These are phyloP conservation scores for Phytopythium cucurbitacearum DNA, from an alignment of 352 stramenopile species.

Conservation along the genomic window DNA sequence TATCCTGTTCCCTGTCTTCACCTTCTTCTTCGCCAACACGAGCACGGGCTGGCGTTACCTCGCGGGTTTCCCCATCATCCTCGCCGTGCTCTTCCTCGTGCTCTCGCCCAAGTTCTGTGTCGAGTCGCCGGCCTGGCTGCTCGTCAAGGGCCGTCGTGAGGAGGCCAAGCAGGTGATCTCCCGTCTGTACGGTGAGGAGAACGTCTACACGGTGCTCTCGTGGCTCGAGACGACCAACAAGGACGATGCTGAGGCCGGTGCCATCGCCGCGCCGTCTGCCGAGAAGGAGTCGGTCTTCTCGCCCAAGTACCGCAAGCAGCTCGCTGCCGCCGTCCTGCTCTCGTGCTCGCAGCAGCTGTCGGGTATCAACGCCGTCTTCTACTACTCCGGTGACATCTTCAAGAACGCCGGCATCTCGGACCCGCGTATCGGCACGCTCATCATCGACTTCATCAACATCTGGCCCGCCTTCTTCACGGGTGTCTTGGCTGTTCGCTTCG, in stretches of 20 bases:
- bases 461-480: slow-evolving; percentile 16
- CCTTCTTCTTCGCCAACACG: slow-evolving; percentile 39
- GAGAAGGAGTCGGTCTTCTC: slow-evolving; percentile 24
- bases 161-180: slow-evolving; percentile 14
- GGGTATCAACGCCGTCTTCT: slow-evolving; percentile 24
- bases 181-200: slow-evolving; percentile 14
- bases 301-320: slow-evolving; percentile 17
- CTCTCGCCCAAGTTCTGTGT: slow-evolving; percentile 9
- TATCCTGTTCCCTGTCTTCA: slow-evolving; percentile 12
- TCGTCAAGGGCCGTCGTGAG: slow-evolving; percentile 12
- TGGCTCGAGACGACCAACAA: slow-evolving; percentile 16
- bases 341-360: slow-evolving; percentile 25
- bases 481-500: slow-evolving; percentile 20
- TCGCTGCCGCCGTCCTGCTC: slow-evolving; percentile 7
- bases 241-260: slow-evolving; percentile 6
- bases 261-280: neutral
- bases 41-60: slow-evolving; percentile 44
- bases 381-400: neutral
- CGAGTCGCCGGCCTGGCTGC: slow-evolving; percentile 13
- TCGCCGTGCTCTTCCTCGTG: slow-evolving; percentile 8
- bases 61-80: slow-evolving; percentile 13
- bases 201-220: slow-evolving; percentile 12
- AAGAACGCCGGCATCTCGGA: neutral
- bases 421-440: slow-evolving; percentile 14
- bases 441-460: slow-evolving; percentile 20